phyloP scores from a whole-genome alignment of 495 filamentous ascomycete genomes.

The Aspergillus incahuasiensis region DNA sequence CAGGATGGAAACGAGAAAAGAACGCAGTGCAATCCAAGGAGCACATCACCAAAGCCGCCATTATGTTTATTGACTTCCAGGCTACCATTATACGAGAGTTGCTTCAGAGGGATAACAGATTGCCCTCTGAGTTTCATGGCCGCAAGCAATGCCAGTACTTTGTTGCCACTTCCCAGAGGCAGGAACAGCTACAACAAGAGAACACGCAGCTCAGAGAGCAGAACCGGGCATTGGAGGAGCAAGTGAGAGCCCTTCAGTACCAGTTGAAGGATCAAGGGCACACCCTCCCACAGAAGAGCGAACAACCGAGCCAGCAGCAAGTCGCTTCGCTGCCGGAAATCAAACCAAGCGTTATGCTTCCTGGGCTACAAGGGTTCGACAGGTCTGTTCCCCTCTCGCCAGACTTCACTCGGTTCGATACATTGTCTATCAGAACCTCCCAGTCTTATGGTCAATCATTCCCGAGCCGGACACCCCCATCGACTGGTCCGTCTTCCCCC shows the following conservation, averaged over 20 bases:
- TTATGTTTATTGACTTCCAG: slow-evolving; percentile 44
- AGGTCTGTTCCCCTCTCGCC: slow-evolving; percentile 29
- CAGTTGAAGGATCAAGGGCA: slow-evolving; percentile 42
- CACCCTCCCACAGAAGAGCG: slow-evolving; percentile 38
- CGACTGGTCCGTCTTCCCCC: slow-evolving; percentile 39
- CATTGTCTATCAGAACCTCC: slow-evolving; percentile 24
- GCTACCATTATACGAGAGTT: slow-evolving; percentile 36
- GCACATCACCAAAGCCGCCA: slow-evolving; percentile 43
- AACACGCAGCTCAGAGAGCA: slow-evolving; percentile 30
- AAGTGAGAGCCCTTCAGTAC: slow-evolving; percentile 37
- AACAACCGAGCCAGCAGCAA: slow-evolving; percentile 26
- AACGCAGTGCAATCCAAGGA: slow-evolving; percentile 45
- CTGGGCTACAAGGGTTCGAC: slow-evolving; percentile 37
- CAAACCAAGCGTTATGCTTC: slow-evolving; percentile 34
- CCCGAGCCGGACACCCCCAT: slow-evolving; percentile 32
- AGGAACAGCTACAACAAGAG: slow-evolving; percentile 41
- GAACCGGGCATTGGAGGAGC: slow-evolving; percentile 36
- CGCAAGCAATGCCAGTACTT: slow-evolving; percentile 43
- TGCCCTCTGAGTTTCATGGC: slow-evolving; percentile 36
- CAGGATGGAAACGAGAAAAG: slow-evolving; percentile 45
- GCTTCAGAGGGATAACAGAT: slow-evolving; percentile 38
- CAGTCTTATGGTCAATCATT: slow-evolving; percentile 31
- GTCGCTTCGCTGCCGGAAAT: slow-evolving; percentile 29
- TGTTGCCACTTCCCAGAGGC: slow-evolving; percentile 35
- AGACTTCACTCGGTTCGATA: slow-evolving; percentile 26